Conservation (phyloP, 2,329 filamentous ascomycete genomes). For the Talaromyces verruculosus region DNA sequence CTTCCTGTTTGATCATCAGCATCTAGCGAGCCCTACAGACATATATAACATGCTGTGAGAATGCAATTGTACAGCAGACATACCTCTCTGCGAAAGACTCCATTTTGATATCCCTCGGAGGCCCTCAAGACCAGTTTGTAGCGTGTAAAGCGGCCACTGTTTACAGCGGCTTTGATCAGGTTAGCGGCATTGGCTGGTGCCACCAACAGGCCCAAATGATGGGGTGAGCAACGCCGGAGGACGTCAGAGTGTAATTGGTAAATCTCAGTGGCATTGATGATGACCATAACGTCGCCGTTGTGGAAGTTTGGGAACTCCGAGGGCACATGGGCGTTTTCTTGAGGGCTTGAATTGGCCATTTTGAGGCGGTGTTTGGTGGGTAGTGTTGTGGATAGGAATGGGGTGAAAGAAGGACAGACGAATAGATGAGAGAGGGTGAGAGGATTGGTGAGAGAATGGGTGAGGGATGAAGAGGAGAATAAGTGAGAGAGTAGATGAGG, state of each 20-base stretch:
- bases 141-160: conserved; percentile 25
- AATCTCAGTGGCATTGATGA: conserved; percentile 35
- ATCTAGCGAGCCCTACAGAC: not conserved
- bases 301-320: conserved; percentile 37
- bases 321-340: not conserved
- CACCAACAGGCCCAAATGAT: conserved; percentile 26
- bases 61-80: not conserved
- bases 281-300: conserved; percentile 43
- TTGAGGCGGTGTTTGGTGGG: not conserved
- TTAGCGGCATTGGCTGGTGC: conserved; percentile 27
- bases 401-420: not conserved
- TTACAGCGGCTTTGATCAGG: conserved; percentile 32
- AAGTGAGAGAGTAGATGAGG: not conserved
- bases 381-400: not conserved
- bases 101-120: conserved; percentile 15
- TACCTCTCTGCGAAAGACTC: conserved; percentile 22
- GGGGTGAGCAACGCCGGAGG: conserved; percentile 26
- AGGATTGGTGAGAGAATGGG: not conserved
- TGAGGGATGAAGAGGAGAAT: not conserved
- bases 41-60: not conserved
- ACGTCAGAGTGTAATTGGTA: conserved; percentile 42
- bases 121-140: conserved; percentile 28
- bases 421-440: not conserved
- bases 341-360: not conserved
- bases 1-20: conserved; percentile 29